Evolutionary conservation across 2,329 filamentous ascomycete species (phyloP), one percentile per base, ranked within the genome.

Genomic region (Hirsutella rhossiliensis): DNA sequence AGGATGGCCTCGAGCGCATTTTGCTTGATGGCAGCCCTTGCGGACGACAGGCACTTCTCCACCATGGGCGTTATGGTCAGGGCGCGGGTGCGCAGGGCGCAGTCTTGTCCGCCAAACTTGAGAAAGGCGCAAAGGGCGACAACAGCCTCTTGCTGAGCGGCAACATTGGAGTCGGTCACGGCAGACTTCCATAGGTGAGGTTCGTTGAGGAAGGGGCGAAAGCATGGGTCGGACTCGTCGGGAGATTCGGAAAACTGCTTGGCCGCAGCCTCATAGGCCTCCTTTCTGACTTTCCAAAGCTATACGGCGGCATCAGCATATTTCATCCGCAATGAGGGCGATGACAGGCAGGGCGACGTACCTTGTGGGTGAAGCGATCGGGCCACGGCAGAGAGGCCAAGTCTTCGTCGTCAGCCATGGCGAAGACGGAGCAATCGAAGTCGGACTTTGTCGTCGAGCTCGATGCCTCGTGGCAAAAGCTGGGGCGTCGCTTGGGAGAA

Each of bases 261-360:
- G 36, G 84, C 78, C 18, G 87, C 89, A 53, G 92, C 87, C 72
- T 98, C 92, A 61, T 97, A 98, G 43, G 82, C 92, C 59, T 80
- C 80, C 68, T 98, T 98, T 58, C 92, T 79, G 37, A 94, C 89
- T 75, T 98, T 98, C 92, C 92, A 98, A 58, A 85, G 78, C 84
- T 85, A 23, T 4, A 5, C 3, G 23, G 43, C 2, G 28, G 45
- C 41, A 46, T 41, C 27, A 39, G 45, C 29, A 39, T 11, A 17
- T 11, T 11, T 23, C 31, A 20, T 20, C 17, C 2, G 38, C n/a
- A 11, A 15, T 23, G 37, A 18, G 37, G 12, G 17, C 28, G 39
- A 18, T 17, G 34, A 5, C 6, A 17, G 12, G 28, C 30, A 28
- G 18, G 40, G n/a, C 28, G 34, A 50, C 61, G 43, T 55, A 82